phyloP scores from a whole-genome alignment of 83 land plant species.

The Picea abies region DNA sequence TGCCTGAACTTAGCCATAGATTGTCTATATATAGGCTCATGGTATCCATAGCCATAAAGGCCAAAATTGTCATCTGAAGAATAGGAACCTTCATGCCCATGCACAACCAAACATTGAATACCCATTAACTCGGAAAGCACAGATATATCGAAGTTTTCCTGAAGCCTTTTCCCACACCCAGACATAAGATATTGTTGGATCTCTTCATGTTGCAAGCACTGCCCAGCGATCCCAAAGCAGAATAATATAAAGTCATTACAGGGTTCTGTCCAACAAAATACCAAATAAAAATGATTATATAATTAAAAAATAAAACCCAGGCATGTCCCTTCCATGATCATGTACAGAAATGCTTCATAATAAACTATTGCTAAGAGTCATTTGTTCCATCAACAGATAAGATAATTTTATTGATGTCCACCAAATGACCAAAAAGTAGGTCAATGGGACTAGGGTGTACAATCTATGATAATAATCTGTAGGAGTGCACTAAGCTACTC shows the following conservation, averaged over 20 bases:
- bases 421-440: too few relatives aligned
- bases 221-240: not conserved
- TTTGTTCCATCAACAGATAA: not conserved
- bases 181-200: not conserved
- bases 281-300: not conserved
- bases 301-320: not conserved
- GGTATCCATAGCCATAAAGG: not conserved
- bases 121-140: not conserved
- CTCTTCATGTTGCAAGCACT: not conserved
- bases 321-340: not conserved
- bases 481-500: too few relatives aligned
- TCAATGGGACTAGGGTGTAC: too few relatives aligned
- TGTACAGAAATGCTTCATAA: constrained; percentile 1
- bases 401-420: too few relatives aligned
- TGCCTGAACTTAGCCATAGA: not conserved
- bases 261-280: not conserved
- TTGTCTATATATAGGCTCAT: not conserved
- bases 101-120: not conserved
- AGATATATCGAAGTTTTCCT: not conserved
- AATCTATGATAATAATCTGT: too few relatives aligned
- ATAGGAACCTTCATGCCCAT: not conserved
- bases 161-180: not conserved
- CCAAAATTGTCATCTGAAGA: not conserved
- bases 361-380: not conserved
- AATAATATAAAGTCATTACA: not conserved